These are phyloP conservation scores for Asclepias syriaca DNA, from an alignment of 257 asterid species.

Conservation along the genomic window DNA sequence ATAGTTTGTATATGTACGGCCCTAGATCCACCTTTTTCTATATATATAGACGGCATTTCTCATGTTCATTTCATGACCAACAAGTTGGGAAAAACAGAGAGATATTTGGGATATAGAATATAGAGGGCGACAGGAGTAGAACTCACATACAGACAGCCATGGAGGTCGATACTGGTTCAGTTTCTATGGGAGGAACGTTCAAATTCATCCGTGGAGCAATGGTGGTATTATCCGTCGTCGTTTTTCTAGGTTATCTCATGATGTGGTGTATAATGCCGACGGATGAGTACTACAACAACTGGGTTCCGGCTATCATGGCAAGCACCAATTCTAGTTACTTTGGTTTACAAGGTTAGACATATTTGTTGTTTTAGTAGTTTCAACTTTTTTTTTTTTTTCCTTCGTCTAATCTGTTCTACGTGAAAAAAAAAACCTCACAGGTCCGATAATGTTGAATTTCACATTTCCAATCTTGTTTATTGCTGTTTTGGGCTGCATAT, in stretches of 20 bases:
- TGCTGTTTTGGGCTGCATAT: constrained; percentile 83
- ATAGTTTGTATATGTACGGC: no score
- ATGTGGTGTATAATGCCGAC: constrained; percentile 98
- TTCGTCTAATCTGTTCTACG: background rate
- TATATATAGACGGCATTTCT: background rate
- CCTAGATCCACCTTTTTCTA: background rate
- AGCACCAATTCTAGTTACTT: constrained; percentile 73
- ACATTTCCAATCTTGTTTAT: constrained; percentile 88
- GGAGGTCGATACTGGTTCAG: background rate
- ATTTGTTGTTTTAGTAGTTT: background rate
- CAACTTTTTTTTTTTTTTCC: background rate
- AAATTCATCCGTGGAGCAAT: constrained; percentile 48
- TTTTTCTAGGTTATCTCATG: constrained; percentile 88
- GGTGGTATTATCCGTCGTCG: constrained; percentile 44
- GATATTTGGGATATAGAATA: background rate
- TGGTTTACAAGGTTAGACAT: constrained; percentile 68
- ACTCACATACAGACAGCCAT: background rate
- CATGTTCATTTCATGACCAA: background rate
- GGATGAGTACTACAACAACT: constrained; percentile 71
- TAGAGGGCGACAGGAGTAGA: background rate
- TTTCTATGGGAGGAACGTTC: constrained; percentile 17
- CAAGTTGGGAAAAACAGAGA: background rate
- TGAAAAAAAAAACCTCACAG: constrained; percentile 22
- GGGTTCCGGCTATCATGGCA: constrained; percentile 72
- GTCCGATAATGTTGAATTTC: constrained; percentile 86